Evolutionary conservation across 108 stramenopile genomes (phyloP), one percentile per base, ranked within the genome.

Genomic region (Nitzschia putrida): DNA sequence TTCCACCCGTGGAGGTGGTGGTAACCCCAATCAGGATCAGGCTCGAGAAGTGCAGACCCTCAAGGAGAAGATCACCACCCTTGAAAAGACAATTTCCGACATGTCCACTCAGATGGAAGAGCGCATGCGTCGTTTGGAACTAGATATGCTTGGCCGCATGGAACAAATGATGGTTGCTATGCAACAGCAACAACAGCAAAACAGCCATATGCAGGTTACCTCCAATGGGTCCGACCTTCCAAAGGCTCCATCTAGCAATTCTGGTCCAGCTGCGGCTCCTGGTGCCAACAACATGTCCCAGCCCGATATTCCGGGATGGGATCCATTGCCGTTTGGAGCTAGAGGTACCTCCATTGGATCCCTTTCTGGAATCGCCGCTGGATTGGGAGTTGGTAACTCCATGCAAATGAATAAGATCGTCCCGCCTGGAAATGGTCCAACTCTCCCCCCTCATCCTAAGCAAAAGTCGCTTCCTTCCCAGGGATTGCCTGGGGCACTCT

Each of bases 401-500:
- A 44, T 73, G 2, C 64, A 64, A 20, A 45, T 73, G 25, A 73
- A 57, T n/a, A 68, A 67, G 21, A 50, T 26, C 37, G 23, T 73
- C 40, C 21, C 61, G 41, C 43, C 61, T 14, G 34, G 51, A 52
- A 57, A 55, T 41, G 76, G 76, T 0, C 73, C 91, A 5, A 89
- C 89, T 6, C 65, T 93, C 9, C 89, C 89, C 38, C 89, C 92
- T 10, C 92, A 93, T 54, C 92, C 92, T 10, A 93, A 93, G 54
- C 89, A 90, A 53, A 93, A 90, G 66, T 69, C 72, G 16, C 55
- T 88, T 24, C 84, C 88, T 6, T 68, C 81, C 1, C 74, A 68
- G 21, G 56, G 55, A 55, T 41, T 85, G 21, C 79, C 76, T 34
- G 64, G 69, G 6, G 51, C 63, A 0, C 52, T 75, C 40, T 22